These are phyloP conservation scores for Endogone sp. DNA, from an alignment of 192 early-diverging fungal species.

Conservation along the genomic window DNA sequence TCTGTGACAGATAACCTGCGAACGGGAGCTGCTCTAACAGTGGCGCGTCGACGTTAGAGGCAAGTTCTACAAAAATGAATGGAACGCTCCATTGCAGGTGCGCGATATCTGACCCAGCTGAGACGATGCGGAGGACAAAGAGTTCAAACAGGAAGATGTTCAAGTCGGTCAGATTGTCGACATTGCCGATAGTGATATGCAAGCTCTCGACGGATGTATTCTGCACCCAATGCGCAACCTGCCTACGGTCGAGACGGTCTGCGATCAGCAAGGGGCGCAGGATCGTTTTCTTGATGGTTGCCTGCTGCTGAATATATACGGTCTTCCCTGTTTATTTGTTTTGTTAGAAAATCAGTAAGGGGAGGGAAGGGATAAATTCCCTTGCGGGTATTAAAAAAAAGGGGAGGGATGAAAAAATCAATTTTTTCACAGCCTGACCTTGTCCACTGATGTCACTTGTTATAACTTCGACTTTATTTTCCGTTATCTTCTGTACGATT, in stretches of 20 bases:
- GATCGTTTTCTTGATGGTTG: neutral
- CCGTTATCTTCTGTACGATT: neutral
- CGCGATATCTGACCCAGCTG: conserved; percentile 2
- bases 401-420: too few species aligned
- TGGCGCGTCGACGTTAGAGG: too few species aligned
- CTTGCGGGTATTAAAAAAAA: too few species aligned
- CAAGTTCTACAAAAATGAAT: too few species aligned
- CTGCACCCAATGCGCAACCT: neutral
- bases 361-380: too few species aligned
- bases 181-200: conserved; percentile 11
- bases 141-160: conserved; percentile 23
- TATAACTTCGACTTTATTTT: neutral
- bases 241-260: conserved; percentile 5
- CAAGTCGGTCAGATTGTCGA: conserved; percentile 10
- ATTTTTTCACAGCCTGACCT: conserved; percentile 1
- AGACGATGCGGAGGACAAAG: conserved; percentile 3
- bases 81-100: neutral
- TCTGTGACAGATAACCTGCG: too few species aligned
- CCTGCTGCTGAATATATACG: too few species aligned
- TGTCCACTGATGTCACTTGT: neutral
- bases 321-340: too few species aligned
- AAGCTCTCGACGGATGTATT: conserved; percentile 3
- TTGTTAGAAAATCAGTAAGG: too few species aligned
- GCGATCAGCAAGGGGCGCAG: conserved; percentile 8
- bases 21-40: too few species aligned